Conservation (phyloP, 352 stramenopile species). For the Pythium volutum region DNA sequence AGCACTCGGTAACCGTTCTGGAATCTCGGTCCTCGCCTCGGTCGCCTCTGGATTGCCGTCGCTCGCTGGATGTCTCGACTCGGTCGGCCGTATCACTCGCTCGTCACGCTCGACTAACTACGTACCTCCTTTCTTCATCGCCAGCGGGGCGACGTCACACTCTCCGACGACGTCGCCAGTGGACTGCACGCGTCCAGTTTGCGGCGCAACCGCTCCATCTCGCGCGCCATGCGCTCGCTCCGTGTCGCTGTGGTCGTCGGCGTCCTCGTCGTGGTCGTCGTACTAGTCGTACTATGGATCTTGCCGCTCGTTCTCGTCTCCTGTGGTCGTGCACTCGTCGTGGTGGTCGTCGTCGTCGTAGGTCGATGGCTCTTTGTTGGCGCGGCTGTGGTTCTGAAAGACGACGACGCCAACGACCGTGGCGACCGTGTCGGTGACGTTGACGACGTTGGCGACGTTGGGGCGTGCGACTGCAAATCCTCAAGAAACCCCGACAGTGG, state of each 20-base stretch:
- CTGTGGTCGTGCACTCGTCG: not conserved
- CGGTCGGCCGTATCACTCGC: not conserved
- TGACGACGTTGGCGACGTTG: slow-evolving; percentile 56
- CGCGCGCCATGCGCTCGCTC: slow-evolving; percentile 44
- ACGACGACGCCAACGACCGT: slow-evolving; percentile 9
- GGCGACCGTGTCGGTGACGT: slow-evolving; percentile 42
- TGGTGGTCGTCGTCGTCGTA: not conserved
- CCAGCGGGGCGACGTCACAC: not conserved
- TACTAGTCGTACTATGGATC: too few species aligned
- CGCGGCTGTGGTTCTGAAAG: not conserved
- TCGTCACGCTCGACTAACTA: too few species aligned
- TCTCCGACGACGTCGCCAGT: not conserved
- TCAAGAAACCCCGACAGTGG: slow-evolving; percentile 6
- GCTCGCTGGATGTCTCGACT: too few species aligned
- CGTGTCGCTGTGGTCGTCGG: not conserved
- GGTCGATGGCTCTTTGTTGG: not conserved
- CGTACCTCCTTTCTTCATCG: too few species aligned
- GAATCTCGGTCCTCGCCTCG: not conserved
- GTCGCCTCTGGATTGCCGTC: not conserved
- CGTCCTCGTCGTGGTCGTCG: not conserved
- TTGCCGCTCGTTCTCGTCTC: not conserved
- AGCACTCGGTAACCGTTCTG: not conserved
- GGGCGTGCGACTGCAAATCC: slow-evolving; percentile 26
- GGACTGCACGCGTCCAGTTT: slow-evolving; percentile 56
- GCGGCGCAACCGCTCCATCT: slow-evolving; percentile 46